Base-by-base conservation (phyloP, 2,329 filamentous ascomycete species). In the Diaporthe sp. region DNA sequence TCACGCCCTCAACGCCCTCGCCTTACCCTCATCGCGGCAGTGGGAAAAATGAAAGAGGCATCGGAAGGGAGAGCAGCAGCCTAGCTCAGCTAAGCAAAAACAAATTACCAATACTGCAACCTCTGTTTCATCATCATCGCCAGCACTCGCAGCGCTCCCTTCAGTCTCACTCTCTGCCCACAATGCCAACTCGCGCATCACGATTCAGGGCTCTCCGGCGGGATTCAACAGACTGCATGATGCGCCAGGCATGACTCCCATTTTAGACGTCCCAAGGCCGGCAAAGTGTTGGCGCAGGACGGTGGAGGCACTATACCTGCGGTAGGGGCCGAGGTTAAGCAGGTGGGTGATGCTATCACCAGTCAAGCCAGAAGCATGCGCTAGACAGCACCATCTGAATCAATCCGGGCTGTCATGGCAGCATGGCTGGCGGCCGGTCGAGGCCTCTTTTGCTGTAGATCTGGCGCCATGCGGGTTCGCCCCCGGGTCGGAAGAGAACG, bases 311-410 rank as follows among this genome's bases (percentile, higher is more conserved):
- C 28, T 67, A n/a, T n/a, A 25, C 15, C 30, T 28, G 38, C 17
- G 4, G 25, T 22, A 12, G 25, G 25, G n/a, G 28, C 64, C 45
- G 64, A 68, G 64, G 47, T 68, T 68, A 54, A 54, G 47, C 47
- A 66, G 33, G 35, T 10, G 22, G 10, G 15, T 68, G 64, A 54
- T 54, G 47, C 64, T 22, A 54, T 68, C 64, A 28, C 47, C 64
- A 68, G 33, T 52, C 2, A 28, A n/a, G n/a, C 8, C 33, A 15
- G 47, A 30, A n/a, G 45, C 47, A 68, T 12, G 47, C 47, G 33
- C 64, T 54, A 68, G 64, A 54, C 33, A n/a, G 42, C 61, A 40
- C 64, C 64, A 68, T 52, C 64, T 68, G 64, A 68, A 54, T 68
- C 47, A 68, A 30, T 67, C 7, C 33, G 64, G n/a, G 45, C 64